Conservation (phyloP, 192 early-diverging fungal genomes). For the Funneliformis mosseae region DNA sequence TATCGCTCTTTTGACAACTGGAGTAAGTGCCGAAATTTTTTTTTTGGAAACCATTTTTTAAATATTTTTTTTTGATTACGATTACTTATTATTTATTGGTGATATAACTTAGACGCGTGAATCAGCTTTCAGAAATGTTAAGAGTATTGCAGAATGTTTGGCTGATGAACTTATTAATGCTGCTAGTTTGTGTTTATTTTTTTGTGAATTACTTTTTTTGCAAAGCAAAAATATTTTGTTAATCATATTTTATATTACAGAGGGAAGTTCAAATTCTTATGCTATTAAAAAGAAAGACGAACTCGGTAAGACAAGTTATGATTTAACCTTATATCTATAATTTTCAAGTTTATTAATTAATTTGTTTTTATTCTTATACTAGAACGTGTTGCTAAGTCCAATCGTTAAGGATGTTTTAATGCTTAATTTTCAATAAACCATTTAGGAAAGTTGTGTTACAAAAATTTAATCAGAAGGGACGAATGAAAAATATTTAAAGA, state of each 20-base stretch:
- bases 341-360: slow-evolving; percentile 6
- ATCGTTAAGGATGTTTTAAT: slow-evolving; percentile 42
- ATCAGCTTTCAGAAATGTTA: slow-evolving; percentile 99
- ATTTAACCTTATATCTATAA: not conserved
- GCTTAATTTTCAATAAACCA: not conserved
- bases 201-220: too few relatives aligned
- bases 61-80: not conserved
- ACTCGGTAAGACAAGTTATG: slow-evolving; percentile 56
- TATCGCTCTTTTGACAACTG: slow-evolving; percentile 91
- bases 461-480: too few relatives aligned
- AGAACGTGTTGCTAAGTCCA: slow-evolving; percentile 81
- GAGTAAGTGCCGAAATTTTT: slow-evolving; percentile 58
- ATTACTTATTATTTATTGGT: slow-evolving; percentile 4
- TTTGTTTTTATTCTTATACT: slow-evolving; percentile 20
- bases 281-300: slow-evolving; percentile 99
- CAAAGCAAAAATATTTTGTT: not conserved
- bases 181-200: slow-evolving; percentile 60
- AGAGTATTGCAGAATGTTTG: slow-evolving; percentile 99
- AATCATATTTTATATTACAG: slow-evolving; percentile 12
- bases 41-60: not conserved
- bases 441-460: not conserved
- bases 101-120: slow-evolving; percentile 74
- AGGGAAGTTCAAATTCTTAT: slow-evolving; percentile 99
- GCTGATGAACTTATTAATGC: slow-evolving; percentile 99
- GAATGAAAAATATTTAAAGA: too few relatives aligned